Evolutionary conservation across 1,284 basidiomycete species (phyloP), one percentile per base, ranked within the genome.

Genomic region (Cutaneotrichosporon sp.): DNA sequence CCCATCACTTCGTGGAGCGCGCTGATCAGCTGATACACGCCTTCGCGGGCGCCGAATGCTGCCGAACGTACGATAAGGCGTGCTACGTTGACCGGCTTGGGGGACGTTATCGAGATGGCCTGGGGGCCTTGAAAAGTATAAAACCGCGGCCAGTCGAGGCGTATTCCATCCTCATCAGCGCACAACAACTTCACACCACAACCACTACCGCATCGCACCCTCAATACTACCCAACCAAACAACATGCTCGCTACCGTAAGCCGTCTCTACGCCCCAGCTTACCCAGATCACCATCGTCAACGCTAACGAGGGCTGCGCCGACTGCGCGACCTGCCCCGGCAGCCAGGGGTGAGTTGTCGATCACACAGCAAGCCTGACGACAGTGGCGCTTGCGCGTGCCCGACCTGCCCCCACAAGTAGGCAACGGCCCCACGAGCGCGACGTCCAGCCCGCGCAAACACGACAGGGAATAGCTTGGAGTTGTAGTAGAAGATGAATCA

Each of bases 161-260:
- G n/a, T 30, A 30, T 7, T 30, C 26, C 10, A 7, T 30, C 26
- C 26, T 30, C 10, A 30, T 30, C 26, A 30, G 26, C 10, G 7
- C 26, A 30, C 26, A 30, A 10, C 26, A 30, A 30, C 26, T 7
- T 10, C 26, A 30, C 26, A 30, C 5, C 26, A 30, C 5, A 5
- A 30, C 26, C 26, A 30, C 26, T 30, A 30, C 15, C 8, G 8
- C 41, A 8, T n/a, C n/a, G n/a, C n/a, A 18, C 23, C 4, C 12
- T 30, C 33, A 34, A 1, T 17, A 8, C 14, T 8, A 4, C 17
- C 17, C 30, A 7, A 45, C 22, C 9, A 42, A 15, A 35, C 18
- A 45, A n/a, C 17, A 45, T 45, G 43, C 30, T 45, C 33, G 43
- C 43, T 18, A 12, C 34, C 43, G 43, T 45, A 20, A 20, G 38